phyloP scores from a whole-genome alignment of 2,329 filamentous ascomycete genomes.

The Cladophialophora carrionii region DNA sequence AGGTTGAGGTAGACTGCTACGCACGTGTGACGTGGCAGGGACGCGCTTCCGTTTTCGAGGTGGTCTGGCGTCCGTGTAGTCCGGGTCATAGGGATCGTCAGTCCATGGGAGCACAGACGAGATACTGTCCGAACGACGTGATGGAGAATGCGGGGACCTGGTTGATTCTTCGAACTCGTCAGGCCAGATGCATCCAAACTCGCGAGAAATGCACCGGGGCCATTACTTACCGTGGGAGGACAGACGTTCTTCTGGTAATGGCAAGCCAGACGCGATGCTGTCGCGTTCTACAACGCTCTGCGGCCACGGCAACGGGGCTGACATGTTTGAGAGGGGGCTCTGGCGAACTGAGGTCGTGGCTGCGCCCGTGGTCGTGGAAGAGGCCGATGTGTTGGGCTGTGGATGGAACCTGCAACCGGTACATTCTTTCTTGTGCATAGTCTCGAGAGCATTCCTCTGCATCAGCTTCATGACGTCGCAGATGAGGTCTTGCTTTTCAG shows the following conservation, averaged over 20 bases:
- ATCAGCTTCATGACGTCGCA: neutral
- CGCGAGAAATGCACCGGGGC: neutral
- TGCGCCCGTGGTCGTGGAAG: neutral
- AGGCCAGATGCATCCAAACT: neutral
- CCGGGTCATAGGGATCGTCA: neutral
- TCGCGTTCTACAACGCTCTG: neutral
- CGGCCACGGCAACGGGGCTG: neutral
- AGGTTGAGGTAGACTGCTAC: no score
- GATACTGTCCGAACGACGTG: neutral
- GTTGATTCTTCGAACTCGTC: neutral
- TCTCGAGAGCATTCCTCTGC: neutral
- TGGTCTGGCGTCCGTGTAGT: neutral
- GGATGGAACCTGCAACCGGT: neutral
- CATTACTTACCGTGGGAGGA: neutral
- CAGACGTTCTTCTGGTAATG: neutral
- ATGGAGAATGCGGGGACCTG: neutral
- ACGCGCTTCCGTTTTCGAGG: neutral
- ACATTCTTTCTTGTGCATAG: neutral
- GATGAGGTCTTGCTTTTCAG: neutral
- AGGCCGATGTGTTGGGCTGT: neutral
- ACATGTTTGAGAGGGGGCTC: neutral
- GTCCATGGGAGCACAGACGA: neutral
- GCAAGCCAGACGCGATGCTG: neutral
- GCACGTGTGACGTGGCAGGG: neutral
- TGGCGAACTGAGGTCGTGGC: neutral